A percentile compares a stretch with the other conserved stretches of the same genome.
These are phyloP conservation scores for Aristolochia fimbriata DNA, from an alignment of 164 flowering plant species.

Conservation along the genomic window DNA sequence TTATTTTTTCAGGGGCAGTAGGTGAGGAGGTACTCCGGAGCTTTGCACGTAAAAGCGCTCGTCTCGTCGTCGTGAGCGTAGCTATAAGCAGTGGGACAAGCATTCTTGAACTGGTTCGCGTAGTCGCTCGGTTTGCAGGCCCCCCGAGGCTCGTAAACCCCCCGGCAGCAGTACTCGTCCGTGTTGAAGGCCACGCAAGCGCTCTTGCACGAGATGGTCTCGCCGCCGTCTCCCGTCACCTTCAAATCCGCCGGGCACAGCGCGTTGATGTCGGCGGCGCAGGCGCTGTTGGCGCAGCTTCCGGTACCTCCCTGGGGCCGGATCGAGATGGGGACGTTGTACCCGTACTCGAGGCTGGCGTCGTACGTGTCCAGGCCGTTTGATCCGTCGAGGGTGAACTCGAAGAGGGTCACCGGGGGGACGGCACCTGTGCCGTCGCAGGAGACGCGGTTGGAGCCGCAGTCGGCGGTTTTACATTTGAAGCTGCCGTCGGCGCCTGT, in stretches of 20 bases:
- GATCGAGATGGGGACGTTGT: slow-evolving; percentile 15
- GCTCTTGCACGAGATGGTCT: slow-evolving; percentile 17
- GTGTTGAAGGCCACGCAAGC: slow-evolving; percentile 18
- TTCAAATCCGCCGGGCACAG: slow-evolving; percentile 17
- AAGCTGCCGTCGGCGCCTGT: slow-evolving; percentile 11
- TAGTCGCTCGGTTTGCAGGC: slow-evolving; percentile 19
- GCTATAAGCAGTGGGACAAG: slow-evolving; percentile 28
- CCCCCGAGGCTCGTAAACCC: slow-evolving; percentile 2
- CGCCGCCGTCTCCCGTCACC: slow-evolving; percentile 8
- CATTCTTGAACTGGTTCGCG: slow-evolving; percentile 17
- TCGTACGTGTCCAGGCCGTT: slow-evolving; percentile 21
- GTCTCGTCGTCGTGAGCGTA: slow-evolving; percentile 23
- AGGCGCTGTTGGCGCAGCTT: slow-evolving; percentile 3
- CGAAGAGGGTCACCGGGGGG: slow-evolving; percentile 33
- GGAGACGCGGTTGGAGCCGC: slow-evolving; percentile 17
- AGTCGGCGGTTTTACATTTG: slow-evolving; percentile 28
- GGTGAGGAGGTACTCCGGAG: slow-evolving; percentile 16
- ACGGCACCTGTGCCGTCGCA: slow-evolving; percentile 30
- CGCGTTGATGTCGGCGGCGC: slow-evolving; percentile 12
- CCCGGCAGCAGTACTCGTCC: slow-evolving; percentile 23
- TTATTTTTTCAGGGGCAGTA: slow-evolving; percentile 28
- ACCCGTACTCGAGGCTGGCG: slow-evolving; percentile 33
- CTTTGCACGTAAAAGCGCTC: slow-evolving; percentile 20
- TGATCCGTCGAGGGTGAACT: slow-evolving; percentile 20
- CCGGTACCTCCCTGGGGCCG: slow-evolving; percentile 6